Percentiles rank a stretch among this genome's conserved stretches.
Evolutionary conservation across 805 yeast genomes (phyloP).

Genomic region (Pichia kluyveri): DNA sequence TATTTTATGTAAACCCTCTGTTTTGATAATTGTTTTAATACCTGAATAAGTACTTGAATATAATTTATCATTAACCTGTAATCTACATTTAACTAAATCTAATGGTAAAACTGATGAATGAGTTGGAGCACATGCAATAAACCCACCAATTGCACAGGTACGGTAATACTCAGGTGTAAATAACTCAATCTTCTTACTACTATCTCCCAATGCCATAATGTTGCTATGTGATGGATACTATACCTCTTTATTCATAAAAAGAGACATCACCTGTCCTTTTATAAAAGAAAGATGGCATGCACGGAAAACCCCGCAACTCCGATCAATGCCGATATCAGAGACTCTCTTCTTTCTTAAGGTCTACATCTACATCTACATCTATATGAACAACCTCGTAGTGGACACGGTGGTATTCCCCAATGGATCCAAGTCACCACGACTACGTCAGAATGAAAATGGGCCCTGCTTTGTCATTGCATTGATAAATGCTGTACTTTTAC

Average conservation of each 20-base stretch:
- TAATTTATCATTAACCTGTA: constrained; percentile 71
- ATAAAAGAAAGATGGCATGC: too few relatives aligned
- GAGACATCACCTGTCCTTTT: too few relatives aligned
- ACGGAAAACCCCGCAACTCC: background rate
- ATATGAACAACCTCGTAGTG: background rate
- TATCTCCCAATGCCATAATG: too few relatives aligned
- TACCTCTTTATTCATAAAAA: too few relatives aligned
- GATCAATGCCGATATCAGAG: background rate
- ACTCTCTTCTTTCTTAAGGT: too few relatives aligned
- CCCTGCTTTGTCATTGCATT: constrained; percentile 84
- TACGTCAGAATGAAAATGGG: constrained; percentile 75
- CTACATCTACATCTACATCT: too few relatives aligned
- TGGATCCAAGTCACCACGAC: constrained; percentile 24
- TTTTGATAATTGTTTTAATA: constrained; percentile 63
- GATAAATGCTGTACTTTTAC: constrained; percentile 44
- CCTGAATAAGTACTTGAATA: constrained; percentile 77
- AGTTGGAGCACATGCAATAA: constrained; percentile 92
- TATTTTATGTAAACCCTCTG: constrained; percentile 67
- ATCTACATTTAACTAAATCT: constrained; percentile 87
- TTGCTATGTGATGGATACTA: too few relatives aligned
- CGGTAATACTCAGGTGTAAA: constrained; percentile 56
- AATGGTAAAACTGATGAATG: constrained; percentile 90
- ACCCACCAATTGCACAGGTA: constrained; percentile 73
- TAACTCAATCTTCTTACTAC: constrained; percentile 32
- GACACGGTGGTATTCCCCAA: background rate